Evolutionary conservation across 768 basidiomycete species (phyloP).

Genomic region (Termitomyces titanicus): DNA sequence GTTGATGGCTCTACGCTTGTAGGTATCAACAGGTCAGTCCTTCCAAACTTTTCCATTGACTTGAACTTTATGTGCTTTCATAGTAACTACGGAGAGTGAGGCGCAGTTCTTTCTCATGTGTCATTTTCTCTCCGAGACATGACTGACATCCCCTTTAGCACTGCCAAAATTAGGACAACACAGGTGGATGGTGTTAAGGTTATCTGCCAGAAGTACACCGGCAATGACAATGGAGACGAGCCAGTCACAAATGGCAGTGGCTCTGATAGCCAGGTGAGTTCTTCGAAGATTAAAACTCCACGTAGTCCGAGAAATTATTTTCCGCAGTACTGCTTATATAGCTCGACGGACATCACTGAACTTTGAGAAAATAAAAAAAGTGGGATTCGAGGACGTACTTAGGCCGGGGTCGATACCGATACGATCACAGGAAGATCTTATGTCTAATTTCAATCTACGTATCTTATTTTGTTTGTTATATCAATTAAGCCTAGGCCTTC

Average conservation of each 20-base stretch:
- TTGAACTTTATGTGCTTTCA: neutral
- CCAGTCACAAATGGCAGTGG: conserved; percentile 25
- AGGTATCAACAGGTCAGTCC: conserved; percentile 29
- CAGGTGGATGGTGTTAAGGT: conserved; percentile 23
- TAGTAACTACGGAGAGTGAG: conserved; percentile 35
- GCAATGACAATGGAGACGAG: conserved; percentile 28
- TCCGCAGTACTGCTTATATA: conserved; percentile 23
- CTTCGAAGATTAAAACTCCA: neutral
- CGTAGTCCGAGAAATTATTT: neutral
- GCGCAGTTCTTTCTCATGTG: neutral
- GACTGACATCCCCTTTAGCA: conserved; percentile 14
- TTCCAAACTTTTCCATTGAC: neutral
- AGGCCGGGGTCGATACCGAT: too few species aligned
- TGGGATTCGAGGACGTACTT: too few species aligned
- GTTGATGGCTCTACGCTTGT: conserved; percentile 24
- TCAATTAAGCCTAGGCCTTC: neutral
- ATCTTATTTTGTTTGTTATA: neutral
- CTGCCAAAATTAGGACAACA: conserved; percentile 29
- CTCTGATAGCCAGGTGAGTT: conserved; percentile 26
- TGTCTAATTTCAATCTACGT: neutral
- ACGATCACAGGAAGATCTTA: too few species aligned
- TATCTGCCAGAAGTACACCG: conserved; percentile 28
- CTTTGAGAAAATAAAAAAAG: neutral
- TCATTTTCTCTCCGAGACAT: neutral
- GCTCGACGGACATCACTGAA: conserved; percentile 23